Evolutionary conservation across 768 basidiomycete species (phyloP).

Genomic region (Lactarius vividus): DNA sequence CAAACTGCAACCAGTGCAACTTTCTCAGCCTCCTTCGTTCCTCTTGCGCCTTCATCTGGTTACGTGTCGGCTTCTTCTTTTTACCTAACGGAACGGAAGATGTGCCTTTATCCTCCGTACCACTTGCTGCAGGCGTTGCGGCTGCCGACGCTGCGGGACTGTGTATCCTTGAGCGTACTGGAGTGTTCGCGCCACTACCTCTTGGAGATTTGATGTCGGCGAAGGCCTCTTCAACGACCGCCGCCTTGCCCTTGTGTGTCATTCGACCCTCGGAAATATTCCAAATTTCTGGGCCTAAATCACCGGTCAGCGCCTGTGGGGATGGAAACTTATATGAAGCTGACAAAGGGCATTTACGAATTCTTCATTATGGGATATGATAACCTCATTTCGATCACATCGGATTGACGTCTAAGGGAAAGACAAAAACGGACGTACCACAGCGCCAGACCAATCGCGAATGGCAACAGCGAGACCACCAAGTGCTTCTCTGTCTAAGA

Average conservation of each 20-base stretch:
- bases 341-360: constrained; percentile 79
- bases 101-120: constrained; percentile 58
- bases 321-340: constrained; percentile 35
- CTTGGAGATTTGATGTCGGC: constrained; percentile 64
- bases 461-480: constrained; percentile 95
- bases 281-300: constrained; percentile 88
- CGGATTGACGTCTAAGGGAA: constrained; percentile 28
- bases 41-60: constrained; percentile 85
- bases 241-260: constrained; percentile 84
- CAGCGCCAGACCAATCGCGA: constrained; percentile 90
- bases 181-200: constrained; percentile 71
- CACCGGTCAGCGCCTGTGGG: constrained; percentile 27
- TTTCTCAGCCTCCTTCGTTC: constrained; percentile 80
- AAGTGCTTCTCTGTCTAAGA: constrained; percentile 93
- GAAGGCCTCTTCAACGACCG: constrained; percentile 82
- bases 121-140: constrained; percentile 77
- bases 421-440: constrained; percentile 46
- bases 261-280: constrained; percentile 83
- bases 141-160: constrained; percentile 67
- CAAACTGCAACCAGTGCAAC: constrained; percentile 77
- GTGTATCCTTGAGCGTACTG: constrained; percentile 63
- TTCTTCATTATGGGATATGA: constrained; percentile 95
- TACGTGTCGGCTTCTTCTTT: constrained; percentile 91
- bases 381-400: constrained; percentile 51
- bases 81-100: constrained; percentile 51